These are phyloP conservation scores for Aspergillus hortae DNA, from an alignment of 2,329 filamentous ascomycete genomes.

Conservation along the genomic window DNA sequence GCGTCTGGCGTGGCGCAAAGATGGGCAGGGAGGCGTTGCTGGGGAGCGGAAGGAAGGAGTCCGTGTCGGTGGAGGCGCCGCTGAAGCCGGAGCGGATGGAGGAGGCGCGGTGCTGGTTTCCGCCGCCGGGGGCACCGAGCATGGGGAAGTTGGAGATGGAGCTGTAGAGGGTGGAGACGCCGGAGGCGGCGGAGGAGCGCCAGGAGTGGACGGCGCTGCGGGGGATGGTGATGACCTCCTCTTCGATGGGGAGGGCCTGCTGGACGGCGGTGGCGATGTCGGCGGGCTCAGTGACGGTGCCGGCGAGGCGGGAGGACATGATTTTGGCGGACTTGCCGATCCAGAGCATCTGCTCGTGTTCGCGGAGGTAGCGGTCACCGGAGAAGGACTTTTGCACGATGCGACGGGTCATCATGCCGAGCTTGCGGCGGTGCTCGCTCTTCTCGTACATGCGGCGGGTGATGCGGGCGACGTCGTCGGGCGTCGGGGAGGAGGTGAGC, in stretches of 20 bases:
- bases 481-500: slow-evolving; percentile 48
- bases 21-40: slow-evolving; percentile 24
- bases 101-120: not conserved
- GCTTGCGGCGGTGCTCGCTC: slow-evolving; percentile 51
- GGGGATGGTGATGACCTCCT: slow-evolving; percentile 35
- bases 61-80: slow-evolving; percentile 27
- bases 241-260: slow-evolving; percentile 25
- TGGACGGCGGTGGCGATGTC: slow-evolving; percentile 25
- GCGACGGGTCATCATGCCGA: slow-evolving; percentile 57
- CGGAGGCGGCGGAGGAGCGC: slow-evolving; percentile 32
- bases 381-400: slow-evolving; percentile 60
- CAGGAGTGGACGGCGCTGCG: slow-evolving; percentile 32
- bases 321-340: slow-evolving; percentile 37
- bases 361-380: slow-evolving; percentile 57
- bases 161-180: slow-evolving; percentile 29
- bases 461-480: slow-evolving; percentile 51
- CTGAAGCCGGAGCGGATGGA: slow-evolving; percentile 28
- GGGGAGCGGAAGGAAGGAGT: slow-evolving; percentile 27
- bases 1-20: slow-evolving; percentile 28
- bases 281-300: slow-evolving; percentile 19
- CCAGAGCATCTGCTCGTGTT: slow-evolving; percentile 62
- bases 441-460: slow-evolving; percentile 60
- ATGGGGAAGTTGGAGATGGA: slow-evolving; percentile 18
- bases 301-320: slow-evolving; percentile 26
- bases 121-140: slow-evolving; percentile 6